A percentile compares a stretch with the other conserved stretches of the same genome.
phyloP scores from a whole-genome alignment of 257 asterid species.

The Scutellaria baicalensis region DNA sequence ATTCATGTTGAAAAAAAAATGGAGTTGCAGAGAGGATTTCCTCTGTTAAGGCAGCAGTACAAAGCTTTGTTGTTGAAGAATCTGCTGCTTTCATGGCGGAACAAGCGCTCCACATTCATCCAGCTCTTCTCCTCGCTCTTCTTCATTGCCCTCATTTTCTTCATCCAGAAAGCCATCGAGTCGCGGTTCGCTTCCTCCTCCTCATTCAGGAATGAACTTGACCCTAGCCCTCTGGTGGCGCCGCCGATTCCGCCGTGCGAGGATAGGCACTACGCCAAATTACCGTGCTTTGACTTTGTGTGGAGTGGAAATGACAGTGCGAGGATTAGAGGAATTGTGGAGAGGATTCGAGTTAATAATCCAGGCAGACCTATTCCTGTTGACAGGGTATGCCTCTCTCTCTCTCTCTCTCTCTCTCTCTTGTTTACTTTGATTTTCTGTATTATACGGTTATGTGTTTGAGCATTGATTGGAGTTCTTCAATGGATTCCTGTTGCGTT shows the following conservation, averaged over 20 bases:
- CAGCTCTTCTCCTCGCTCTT: constrained; percentile 74
- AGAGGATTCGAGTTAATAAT: constrained; percentile 56
- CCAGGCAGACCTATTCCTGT: constrained; percentile 68
- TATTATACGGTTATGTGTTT: not conserved
- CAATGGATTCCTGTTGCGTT: not conserved
- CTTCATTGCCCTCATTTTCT: constrained; percentile 68
- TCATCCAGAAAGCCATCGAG: constrained; percentile 60
- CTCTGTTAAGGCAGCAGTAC: constrained; percentile 59
- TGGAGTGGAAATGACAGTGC: constrained; percentile 76
- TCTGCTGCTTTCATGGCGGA: constrained; percentile 61
- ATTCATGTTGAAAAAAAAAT: constrained; percentile 6
- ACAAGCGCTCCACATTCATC: constrained; percentile 68
- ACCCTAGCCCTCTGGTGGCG: constrained; percentile 45
- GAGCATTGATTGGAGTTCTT: not conserved
- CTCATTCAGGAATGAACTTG: constrained; percentile 28
- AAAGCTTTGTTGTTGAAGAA: constrained; percentile 54
- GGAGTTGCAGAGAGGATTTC: constrained; percentile 61
- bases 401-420: not conserved
- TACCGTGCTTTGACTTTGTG: constrained; percentile 77
- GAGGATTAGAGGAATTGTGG: constrained; percentile 43
- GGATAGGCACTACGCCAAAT: constrained; percentile 40
- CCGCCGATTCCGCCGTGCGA: constrained; percentile 79
- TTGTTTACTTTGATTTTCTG: not conserved
- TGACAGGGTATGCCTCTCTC: constrained; percentile 29
- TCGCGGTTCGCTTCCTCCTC: constrained; percentile 53